Evolutionary conservation across 345 rosid genomes (phyloP), one percentile per base, ranked within the genome.

Genomic region (Populus pruinosa): DNA sequence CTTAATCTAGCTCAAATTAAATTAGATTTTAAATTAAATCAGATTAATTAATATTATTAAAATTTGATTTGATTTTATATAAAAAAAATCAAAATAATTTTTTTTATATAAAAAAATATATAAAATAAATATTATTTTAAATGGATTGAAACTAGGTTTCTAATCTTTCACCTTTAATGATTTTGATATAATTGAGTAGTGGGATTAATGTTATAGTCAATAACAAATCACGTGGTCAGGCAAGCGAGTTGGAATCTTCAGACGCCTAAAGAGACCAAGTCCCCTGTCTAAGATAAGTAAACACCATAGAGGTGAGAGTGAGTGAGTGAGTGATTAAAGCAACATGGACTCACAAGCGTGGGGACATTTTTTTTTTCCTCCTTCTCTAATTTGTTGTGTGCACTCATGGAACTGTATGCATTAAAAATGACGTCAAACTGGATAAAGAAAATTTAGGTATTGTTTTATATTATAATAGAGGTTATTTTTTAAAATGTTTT

Each of bases 381-480:
- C 44, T 41, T 10, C 44, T 41, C 62, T 49, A 70, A 44, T 59
- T 84, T 81, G 61, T 81, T 8, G 72, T 67, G 76, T 81, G 65
- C 76, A 81, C 79, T 76, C 81, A 69, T 79, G 33, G 21, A 79
- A 84, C 53, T 12, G 63, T 61, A 20, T 64, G 75, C 38, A 25
- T 21, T 44, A 23, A 63, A 59, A 36, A 70, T n/a, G n/a, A 1
- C 20, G 13, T 68, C 25, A 43, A 1, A 43, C n/a, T 11, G 47
- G 27, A 69, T 38, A 11, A 41, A n/a, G 8, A 23, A 39, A 43
- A 5, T 38, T 38, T 59, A 59, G 63, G 8, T 10, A 2, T 11
- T 41, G 44, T 10, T 41, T 41, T 11, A 13, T 10, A 41, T 9
- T 9, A 0, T 9, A 2, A 0, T 0, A 10, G 0, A 10, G 3